Evolutionary conservation across 2,329 filamentous ascomycete genomes (phyloP), one percentile per base, ranked within the genome.

Genomic region (Clonostachys rhizophaga): DNA sequence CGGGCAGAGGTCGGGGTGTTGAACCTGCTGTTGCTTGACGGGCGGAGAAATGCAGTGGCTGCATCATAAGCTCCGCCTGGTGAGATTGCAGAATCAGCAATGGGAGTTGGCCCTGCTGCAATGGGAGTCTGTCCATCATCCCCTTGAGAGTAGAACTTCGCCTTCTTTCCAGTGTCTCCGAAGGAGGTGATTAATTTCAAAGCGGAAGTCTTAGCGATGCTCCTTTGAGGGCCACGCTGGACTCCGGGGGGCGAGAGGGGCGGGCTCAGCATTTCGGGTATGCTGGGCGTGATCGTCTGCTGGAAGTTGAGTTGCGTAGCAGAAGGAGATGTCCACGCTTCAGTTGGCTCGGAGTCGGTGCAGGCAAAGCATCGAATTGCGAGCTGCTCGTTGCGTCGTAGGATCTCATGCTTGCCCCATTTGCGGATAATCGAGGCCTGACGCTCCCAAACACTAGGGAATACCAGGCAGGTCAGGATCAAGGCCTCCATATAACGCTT

Each of bases 311-410:
- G 66, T 56, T 75, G 84, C 54, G 64, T 78, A 53, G 90, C 88
- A 4, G 87, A 86, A 10, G 92, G 91, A 9, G 91, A 95, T 17
- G 85, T 81, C 91, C 91, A 96, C 2, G 89, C 86, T 62, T 94
- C 90, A 0, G 86, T 83, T 0, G 89, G 87, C 61, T 96, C 91
- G 17, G 86, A 77, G 20, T 88, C 90, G 16, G 90, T 94, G 63
- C 92, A 96, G 43, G 92, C 90, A 63, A 96, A 96, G 67, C 86
- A 97, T 58, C 91, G 79, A 43, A 96, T 94, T 16, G 94, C 94
- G 42, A 99, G 74, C 57, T 95, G 89, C 54, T 94, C 88, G 58
- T 96, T 87, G 14, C 88, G 87, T 56, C 94, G 86, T 52, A 88
- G 85, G 12, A 96, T 85, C 36, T 92, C 89, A 71, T 88, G 85